Percentiles rank a stretch among this genome's conserved stretches.
These are phyloP conservation scores for Lolium rigidum DNA, from an alignment of 176 grass and related monocot species.

Conservation along the genomic window DNA sequence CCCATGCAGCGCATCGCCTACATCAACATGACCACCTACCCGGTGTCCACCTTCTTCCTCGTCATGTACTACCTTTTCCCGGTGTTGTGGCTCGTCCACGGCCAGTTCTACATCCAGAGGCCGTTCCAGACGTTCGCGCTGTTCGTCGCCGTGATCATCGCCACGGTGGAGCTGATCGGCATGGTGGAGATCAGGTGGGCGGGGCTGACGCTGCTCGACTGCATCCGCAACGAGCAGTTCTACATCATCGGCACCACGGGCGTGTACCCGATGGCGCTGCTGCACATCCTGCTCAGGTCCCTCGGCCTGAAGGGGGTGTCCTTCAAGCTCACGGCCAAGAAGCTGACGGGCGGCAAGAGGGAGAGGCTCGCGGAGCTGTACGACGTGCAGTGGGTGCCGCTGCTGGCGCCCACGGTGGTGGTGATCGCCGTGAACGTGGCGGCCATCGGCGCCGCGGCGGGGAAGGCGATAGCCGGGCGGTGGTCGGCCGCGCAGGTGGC, in stretches of 20 bases:
- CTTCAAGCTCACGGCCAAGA: conserved; percentile 11
- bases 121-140: conserved; percentile 25
- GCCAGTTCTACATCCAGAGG: conserved; percentile 21
- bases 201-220: not conserved
- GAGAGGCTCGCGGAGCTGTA: conserved; percentile 10
- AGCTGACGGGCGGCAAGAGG: not conserved
- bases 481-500: conserved; percentile 13
- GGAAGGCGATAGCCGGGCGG: not conserved
- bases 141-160: not conserved
- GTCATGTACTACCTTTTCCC: not conserved
- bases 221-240: conserved; percentile 17
- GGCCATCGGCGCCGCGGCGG: not conserved
- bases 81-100: conserved; percentile 5
- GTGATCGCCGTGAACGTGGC: conserved; percentile 17
- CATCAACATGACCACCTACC: conserved; percentile 32
- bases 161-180: not conserved
- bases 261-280: conserved; percentile 20
- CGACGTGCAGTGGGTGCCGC: conserved; percentile 11
- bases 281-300: conserved; percentile 11
- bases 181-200: conserved; percentile 26
- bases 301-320: conserved; percentile 14
- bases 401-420: not conserved
- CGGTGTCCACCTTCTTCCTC: conserved; percentile 12
- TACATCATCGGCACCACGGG: conserved; percentile 25
- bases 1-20: conserved; percentile 16